These are phyloP conservation scores for Pseudocercospora fuligena DNA, from an alignment of 2,329 filamentous ascomycete species.

Conservation along the genomic window DNA sequence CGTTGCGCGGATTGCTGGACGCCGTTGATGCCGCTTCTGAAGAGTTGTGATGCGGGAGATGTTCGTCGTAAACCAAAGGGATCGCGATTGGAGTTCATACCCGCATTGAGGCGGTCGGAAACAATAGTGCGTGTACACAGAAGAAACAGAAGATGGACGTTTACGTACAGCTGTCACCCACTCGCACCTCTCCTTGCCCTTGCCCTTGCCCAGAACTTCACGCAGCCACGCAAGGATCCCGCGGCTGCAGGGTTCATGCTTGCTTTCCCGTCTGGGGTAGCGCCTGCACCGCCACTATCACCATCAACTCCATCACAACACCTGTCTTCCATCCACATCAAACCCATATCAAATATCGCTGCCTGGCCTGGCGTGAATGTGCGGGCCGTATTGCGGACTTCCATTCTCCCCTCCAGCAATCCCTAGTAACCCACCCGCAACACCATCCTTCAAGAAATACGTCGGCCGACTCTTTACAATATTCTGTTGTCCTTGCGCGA, in stretches of 20 bases:
- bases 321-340: background rate
- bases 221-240: background rate
- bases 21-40: slow-evolving; percentile 15
- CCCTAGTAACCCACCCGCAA: slow-evolving; percentile 1
- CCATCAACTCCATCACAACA: background rate
- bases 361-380: background rate
- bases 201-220: background rate
- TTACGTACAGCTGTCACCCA: background rate
- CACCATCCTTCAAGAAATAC: background rate
- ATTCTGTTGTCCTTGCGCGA: slow-evolving; percentile 1
- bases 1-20: slow-evolving; percentile 6
- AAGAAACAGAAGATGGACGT: background rate
- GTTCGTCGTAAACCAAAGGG: slow-evolving; percentile 50
- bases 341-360: background rate
- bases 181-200: background rate
- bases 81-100: slow-evolving; percentile 51
- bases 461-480: background rate
- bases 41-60: slow-evolving; percentile 30
- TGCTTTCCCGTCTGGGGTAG: background rate
- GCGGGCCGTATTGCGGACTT: background rate
- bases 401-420: background rate
- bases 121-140: background rate
- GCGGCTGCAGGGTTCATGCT: slow-evolving; percentile 4
- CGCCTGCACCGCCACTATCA: slow-evolving; percentile 4
- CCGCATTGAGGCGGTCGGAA: slow-evolving; percentile 24